Evolutionary conservation across 495 filamentous ascomycete genomes (phyloP), one percentile per base, ranked within the genome.

Genomic region (Trichocladium uniseriatum): DNA sequence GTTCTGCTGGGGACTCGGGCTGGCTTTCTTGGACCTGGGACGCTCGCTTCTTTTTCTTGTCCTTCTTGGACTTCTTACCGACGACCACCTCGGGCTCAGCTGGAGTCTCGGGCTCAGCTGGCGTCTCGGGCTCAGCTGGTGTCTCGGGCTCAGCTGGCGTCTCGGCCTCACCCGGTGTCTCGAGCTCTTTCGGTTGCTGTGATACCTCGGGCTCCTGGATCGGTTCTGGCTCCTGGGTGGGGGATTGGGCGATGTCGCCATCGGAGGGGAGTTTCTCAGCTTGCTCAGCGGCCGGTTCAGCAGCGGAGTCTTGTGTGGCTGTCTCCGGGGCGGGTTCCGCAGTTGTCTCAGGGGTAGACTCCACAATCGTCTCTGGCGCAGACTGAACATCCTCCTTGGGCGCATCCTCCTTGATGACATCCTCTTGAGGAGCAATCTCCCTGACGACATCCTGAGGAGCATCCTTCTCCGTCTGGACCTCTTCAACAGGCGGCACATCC

Each of bases 401-500:
- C 0, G 8, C 20, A 7, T 28, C 39, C 14, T 47, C 45, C 28
- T 31, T 65, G 31, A 31, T 51, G 39, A 58, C 54, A 35, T 65
- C 68, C 51, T 69, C n/a, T n/a, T n/a, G n/a, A n/a, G n/a, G n/a
- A n/a, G n/a, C n/a, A n/a, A n/a, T n/a, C n/a, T n/a, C n/a, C n/a
- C n/a, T n/a, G n/a, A n/a, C n/a, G n/a, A n/a, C n/a, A n/a, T n/a
- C n/a, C n/a, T n/a, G n/a, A n/a, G n/a, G n/a, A n/a, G n/a, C n/a
- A n/a, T n/a, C n/a, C n/a, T n/a, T 64, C 53, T 72, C 67, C 43
- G 68, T 63, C 50, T 66, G 67, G 9, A 8, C n/a, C 1, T 36
- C 39, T 5, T 36, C 39, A 43, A 29, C 22, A 16, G 22, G 40
- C 1, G 20, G 13, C 2, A 21, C 16, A 21, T 43, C 35, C 16